Conservation (phyloP, 129 eudicot genomes). For the Helianthus tuberosus region DNA sequence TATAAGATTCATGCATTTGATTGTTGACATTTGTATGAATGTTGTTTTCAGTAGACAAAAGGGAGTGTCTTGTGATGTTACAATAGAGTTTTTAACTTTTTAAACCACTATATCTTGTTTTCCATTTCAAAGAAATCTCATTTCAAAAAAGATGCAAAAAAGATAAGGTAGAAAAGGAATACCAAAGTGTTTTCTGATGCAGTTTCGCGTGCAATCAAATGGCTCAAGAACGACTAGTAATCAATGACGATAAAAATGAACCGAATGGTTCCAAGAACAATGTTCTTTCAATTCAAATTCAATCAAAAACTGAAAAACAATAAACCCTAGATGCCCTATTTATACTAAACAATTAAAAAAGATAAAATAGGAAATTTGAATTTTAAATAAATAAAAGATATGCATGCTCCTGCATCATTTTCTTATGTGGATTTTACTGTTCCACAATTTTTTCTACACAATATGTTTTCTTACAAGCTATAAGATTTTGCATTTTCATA, state of each 20-base stretch:
- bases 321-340: no score
- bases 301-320: no score
- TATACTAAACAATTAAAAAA: no score
- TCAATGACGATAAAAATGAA: no score
- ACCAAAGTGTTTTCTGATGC: neutral
- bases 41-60: neutral
- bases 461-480: neutral
- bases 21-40: neutral
- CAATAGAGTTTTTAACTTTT: neutral
- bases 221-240: no score
- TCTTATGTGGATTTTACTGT: constrained; percentile 10
- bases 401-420: no score
- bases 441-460: neutral
- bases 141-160: neutral
- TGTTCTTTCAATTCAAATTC: no score
- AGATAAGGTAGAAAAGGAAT: neutral
- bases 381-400: no score
- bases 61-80: constrained; percentile 4
- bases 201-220: no score
- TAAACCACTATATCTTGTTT: neutral
- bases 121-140: neutral
- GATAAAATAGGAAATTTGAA: no score
- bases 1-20: neutral
- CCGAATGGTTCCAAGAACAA: no score
- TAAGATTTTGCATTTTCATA: neutral